Percentiles rank a stretch among this genome's conserved stretches.
These are phyloP conservation scores for Ustilago sp. DNA, from an alignment of 1,284 basidiomycete genomes.

Conservation along the genomic window DNA sequence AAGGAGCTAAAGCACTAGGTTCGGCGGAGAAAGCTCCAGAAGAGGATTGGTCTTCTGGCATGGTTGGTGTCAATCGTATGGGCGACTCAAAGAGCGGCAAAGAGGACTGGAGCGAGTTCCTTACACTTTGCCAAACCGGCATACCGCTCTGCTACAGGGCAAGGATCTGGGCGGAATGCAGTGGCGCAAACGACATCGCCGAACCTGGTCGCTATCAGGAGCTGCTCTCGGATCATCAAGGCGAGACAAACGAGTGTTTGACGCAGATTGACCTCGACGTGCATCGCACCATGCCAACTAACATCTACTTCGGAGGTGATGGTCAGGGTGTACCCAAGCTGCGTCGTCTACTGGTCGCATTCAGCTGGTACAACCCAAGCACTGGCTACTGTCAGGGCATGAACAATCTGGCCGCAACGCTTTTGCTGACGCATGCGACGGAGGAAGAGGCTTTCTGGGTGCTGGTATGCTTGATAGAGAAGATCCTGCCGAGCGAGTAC, in stretches of 20 bases:
- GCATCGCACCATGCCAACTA: conserved; percentile 80
- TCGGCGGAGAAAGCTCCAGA: conserved; percentile 50
- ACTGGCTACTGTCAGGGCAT: conserved; percentile 75
- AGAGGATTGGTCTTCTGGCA: conserved; percentile 62
- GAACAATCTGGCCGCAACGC: conserved; percentile 92
- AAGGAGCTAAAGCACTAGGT: conserved; percentile 29
- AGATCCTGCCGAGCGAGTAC: conserved; percentile 70
- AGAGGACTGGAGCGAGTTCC: conserved; percentile 84
- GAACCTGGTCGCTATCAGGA: conserved; percentile 93
- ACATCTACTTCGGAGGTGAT: conserved; percentile 95
- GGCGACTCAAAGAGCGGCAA: conserved; percentile 76
- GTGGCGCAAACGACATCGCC: conserved; percentile 87
- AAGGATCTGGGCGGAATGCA: conserved; percentile 89
- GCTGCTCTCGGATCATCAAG: conserved; percentile 76
- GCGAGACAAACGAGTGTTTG: conserved; percentile 74
- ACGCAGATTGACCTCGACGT: conserved; percentile 97
- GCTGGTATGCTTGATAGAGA: conserved; percentile 80
- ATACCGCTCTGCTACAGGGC: conserved; percentile 88
- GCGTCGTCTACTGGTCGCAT: conserved; percentile 86
- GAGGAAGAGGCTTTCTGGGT: conserved; percentile 99
- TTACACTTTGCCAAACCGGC: conserved; percentile 81
- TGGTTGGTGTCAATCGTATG: conserved; percentile 89
- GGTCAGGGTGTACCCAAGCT: conserved; percentile 93
- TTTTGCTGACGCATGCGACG: conserved; percentile 89
- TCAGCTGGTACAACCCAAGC: conserved; percentile 77